A percentile compares a stretch with the other conserved stretches of the same genome.
Evolutionary conservation across 352 stramenopile species (phyloP).

Genomic region (Phytopythium ostracodes): DNA sequence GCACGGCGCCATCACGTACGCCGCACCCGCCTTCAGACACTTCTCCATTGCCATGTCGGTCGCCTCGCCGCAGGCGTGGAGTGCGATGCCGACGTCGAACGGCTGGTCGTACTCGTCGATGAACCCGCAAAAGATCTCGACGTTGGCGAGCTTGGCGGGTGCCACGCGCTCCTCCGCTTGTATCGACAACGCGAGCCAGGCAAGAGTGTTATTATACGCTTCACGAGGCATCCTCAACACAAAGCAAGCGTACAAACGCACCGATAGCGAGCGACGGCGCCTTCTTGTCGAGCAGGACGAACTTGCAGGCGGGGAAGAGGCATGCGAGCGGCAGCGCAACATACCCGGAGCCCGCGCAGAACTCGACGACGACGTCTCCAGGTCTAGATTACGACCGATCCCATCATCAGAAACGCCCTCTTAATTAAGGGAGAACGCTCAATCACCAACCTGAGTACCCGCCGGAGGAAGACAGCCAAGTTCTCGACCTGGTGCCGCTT

Average conservation of each 20-base stretch:
- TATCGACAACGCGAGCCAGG: background rate
- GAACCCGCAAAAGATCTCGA: constrained; percentile 70
- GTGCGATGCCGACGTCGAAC: constrained; percentile 77
- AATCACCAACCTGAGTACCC: constrained; percentile 44
- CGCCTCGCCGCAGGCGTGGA: constrained; percentile 78
- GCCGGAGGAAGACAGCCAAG: constrained; percentile 62
- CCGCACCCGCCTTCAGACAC: constrained; percentile 47
- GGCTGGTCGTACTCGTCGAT: constrained; percentile 62
- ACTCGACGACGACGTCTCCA: constrained; percentile 77
- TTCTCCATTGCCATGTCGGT: constrained; percentile 83
- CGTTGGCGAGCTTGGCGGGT: constrained; percentile 53
- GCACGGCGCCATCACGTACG: constrained; percentile 76
- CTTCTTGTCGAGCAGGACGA: constrained; percentile 80
- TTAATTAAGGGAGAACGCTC: background rate
- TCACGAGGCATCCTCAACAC: background rate
- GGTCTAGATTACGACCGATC: constrained; percentile 23
- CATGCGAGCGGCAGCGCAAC: constrained; percentile 70
- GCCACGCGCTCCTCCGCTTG: constrained; percentile 60
- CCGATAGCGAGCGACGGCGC: constrained; percentile 70
- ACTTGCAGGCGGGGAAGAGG: constrained; percentile 67
- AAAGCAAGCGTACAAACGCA: constrained; percentile 8
- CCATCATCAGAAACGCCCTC: constrained; percentile 9
- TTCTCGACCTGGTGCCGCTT: constrained; percentile 82
- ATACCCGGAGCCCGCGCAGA: constrained; percentile 76
- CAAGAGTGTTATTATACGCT: background rate